phyloP scores from a whole-genome alignment of 345 rosid genomes.

The Citrus mangshanensis region DNA sequence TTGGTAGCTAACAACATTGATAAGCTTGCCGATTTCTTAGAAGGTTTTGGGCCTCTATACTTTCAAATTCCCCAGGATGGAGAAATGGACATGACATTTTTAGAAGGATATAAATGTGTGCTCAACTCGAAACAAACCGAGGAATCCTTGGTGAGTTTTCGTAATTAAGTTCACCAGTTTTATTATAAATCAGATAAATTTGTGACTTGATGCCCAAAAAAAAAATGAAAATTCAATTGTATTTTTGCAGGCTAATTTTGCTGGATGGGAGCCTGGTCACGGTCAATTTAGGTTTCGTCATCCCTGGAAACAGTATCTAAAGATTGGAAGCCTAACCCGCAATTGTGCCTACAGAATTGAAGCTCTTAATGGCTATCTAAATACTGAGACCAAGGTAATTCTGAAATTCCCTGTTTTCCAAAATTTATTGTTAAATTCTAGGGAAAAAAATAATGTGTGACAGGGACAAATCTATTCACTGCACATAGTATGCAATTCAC shows the following conservation, averaged over 20 bases:
- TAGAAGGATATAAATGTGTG: slow-evolving; percentile 26
- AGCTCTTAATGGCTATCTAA: slow-evolving; percentile 20
- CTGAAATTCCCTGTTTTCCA: neutral
- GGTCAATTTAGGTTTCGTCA: slow-evolving; percentile 36
- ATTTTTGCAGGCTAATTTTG: slow-evolving; percentile 33
- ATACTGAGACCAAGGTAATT: slow-evolving; percentile 3
- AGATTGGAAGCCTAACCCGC: slow-evolving; percentile 30
- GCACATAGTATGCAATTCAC: too few relatives aligned
- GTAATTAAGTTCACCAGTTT: neutral
- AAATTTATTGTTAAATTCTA: neutral
- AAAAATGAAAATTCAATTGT: neutral
- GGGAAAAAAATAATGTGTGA: neutral
- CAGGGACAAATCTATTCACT: too few relatives aligned
- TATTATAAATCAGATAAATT: neutral
- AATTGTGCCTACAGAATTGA: slow-evolving; percentile 38
- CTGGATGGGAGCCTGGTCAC: slow-evolving; percentile 43
- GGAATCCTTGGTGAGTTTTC: slow-evolving; percentile 30
- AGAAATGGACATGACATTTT: neutral
- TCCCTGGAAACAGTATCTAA: slow-evolving; percentile 41
- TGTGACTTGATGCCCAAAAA: too few relatives aligned
- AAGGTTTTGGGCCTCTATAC: slow-evolving; percentile 24
- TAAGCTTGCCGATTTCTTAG: slow-evolving; percentile 18
- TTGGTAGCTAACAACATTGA: slow-evolving; percentile 11
- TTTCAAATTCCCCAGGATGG: slow-evolving; percentile 10
- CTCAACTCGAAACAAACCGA: slow-evolving; percentile 27